Evolutionary conservation across 768 basidiomycete species (phyloP), one percentile per base, ranked within the genome.

Genomic region (Termitomyces sp.): DNA sequence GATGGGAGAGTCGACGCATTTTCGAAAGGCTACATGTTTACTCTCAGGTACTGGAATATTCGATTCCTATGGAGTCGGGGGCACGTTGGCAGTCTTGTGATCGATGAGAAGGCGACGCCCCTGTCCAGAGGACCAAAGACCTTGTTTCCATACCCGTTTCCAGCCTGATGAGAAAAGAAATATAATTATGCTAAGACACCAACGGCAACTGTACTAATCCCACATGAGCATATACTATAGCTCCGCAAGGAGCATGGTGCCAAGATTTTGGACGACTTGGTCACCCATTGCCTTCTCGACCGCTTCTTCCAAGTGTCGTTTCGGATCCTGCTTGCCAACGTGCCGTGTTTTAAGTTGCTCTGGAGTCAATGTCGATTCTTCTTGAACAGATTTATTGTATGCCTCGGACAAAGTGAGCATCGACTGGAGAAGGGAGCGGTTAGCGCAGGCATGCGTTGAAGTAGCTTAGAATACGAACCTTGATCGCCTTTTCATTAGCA

Each of bases 241-340:
- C 76, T 98, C 94, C 55, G 93, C 92, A 60, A 97, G 78, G 59
- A 98, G 78, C 86, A 96, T 96, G 63, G 94, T 96, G 40, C 91
- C 95, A 60, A 98, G 72, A 67, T 90, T 95, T 75, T 97, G 95
- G 42, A 94, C 89, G 52, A 98, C 94, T 71, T 98, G 95, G 71
- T 97, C 88, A 3, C 94, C 94, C 87, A 99, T 98, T 1, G 95
- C 94, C 72, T 90, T 93, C 75, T 98, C 97, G 6, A 98, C 97
- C 28, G 91, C 90, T 73, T 98, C 97, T 65, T 96, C 94, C 61
- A 99, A 71, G 77, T 99, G 97, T 63, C 97, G 84, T 75, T 99
- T 99, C 34, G 97, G 97, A 73, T 98, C 95, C 65, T 95, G 91
- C 71, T 96, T 97, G 56, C 95, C 95, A 64, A 98, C 94, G 72